Percentiles rank a stretch among this genome's conserved stretches.
Conservation (phyloP, 139 green algal species). For the Micromonas commoda region DNA sequence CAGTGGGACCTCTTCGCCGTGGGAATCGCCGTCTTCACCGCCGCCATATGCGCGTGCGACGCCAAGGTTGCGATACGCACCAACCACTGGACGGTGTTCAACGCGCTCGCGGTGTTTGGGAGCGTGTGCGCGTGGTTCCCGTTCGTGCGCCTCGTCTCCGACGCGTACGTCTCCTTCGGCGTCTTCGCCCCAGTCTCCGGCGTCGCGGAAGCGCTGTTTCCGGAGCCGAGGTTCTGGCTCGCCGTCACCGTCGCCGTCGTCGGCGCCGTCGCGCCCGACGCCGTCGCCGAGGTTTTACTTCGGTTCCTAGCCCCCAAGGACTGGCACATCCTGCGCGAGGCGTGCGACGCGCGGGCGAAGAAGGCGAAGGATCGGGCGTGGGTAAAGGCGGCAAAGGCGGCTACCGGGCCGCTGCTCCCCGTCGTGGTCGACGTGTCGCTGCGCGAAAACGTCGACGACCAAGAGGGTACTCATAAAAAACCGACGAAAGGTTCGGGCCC, state of each 20-base stretch:
- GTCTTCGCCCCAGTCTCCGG: not conserved
- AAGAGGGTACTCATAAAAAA: no score
- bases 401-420: no score
- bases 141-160: constrained; percentile 28
- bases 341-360: no score
- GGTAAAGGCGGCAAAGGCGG: no score
- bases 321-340: not conserved
- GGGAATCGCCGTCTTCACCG: constrained; percentile 39
- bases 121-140: constrained; percentile 35
- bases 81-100: constrained; percentile 38
- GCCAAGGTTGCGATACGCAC: constrained; percentile 37
- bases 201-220: not conserved
- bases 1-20: constrained; percentile 32
- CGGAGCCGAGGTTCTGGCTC: constrained; percentile 2
- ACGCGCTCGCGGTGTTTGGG: constrained; percentile 36
- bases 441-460: no score
- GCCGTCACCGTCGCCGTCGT: not conserved
- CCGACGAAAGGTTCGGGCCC: no score
- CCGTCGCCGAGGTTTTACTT: not conserved
- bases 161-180: not conserved
- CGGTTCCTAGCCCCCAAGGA: not conserved
- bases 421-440: no score
- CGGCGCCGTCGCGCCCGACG: not conserved
- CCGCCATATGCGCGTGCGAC: constrained; percentile 43
- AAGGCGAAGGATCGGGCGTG: not conserved